Conservation (phyloP, 164 flowering plant species). For the Macadamia tetraphylla region DNA sequence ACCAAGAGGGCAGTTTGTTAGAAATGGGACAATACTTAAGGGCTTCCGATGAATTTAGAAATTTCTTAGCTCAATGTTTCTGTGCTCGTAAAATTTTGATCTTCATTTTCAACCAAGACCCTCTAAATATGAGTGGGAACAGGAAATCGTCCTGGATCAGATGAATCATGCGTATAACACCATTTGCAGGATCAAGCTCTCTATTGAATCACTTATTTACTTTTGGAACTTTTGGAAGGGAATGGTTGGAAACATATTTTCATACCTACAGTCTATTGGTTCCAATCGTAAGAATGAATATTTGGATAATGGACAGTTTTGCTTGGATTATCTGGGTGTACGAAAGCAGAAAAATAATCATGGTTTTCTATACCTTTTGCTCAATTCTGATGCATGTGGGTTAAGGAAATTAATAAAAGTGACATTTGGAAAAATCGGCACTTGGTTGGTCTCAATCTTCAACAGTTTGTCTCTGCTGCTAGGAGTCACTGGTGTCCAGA, state of each 20-base stretch:
- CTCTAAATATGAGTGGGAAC: slow-evolving; percentile 35
- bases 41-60: slow-evolving; percentile 23
- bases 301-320: slow-evolving; percentile 27
- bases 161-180: slow-evolving; percentile 14
- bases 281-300: slow-evolving; percentile 11
- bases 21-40: slow-evolving; percentile 18
- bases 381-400: slow-evolving; percentile 48
- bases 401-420: slow-evolving; percentile 18
- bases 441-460: slow-evolving; percentile 22
- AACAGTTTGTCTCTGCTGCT: slow-evolving; percentile 31
- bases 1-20: slow-evolving; percentile 20
- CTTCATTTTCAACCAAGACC: slow-evolving; percentile 22
- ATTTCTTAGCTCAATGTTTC: slow-evolving; percentile 35
- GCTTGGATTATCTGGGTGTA: slow-evolving; percentile 53
- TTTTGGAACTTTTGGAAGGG: slow-evolving; percentile 53
- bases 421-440: slow-evolving; percentile 15
- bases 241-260: slow-evolving; percentile 20
- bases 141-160: slow-evolving; percentile 21
- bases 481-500: slow-evolving; percentile 32
- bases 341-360: slow-evolving; percentile 14
- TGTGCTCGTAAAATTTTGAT: slow-evolving; percentile 48
- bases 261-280: slow-evolving; percentile 24
- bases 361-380: slow-evolving; percentile 21
- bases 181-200: slow-evolving; percentile 20
- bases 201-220: slow-evolving; percentile 39